Evolutionary conservation across 306 rosid genomes (phyloP).

Genomic region (Alnus rubra): DNA sequence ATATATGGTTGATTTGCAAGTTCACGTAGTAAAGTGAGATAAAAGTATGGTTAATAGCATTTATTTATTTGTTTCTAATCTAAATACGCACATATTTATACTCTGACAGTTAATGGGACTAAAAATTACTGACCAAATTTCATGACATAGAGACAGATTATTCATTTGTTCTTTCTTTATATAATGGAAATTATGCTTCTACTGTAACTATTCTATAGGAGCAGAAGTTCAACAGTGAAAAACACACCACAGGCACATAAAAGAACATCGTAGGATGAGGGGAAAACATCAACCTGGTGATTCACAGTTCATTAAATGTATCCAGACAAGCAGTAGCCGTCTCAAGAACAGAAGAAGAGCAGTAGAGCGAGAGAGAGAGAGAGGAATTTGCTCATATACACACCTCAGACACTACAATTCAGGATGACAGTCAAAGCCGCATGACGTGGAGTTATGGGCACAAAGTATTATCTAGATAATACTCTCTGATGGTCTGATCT

Average conservation of each 20-base stretch:
- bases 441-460: background rate
- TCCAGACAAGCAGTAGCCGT: background rate
- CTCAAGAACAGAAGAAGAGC: background rate
- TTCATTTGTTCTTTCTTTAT: background rate
- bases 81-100: too few relatives aligned
- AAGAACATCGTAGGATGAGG: background rate
- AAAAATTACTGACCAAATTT: background rate
- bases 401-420: background rate
- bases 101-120: background rate
- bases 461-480: background rate
- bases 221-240: slow-evolving; percentile 1
- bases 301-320: background rate
- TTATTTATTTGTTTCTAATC: too few relatives aligned
- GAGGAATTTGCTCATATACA: background rate
- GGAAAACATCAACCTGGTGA: background rate
- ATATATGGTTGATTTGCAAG: too few relatives aligned
- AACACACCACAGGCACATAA: background rate
- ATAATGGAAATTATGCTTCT: too few relatives aligned
- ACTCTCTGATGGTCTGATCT: too few relatives aligned
- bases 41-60: too few relatives aligned
- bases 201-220: background rate
- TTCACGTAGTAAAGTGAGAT: too few relatives aligned
- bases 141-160: background rate
- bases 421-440: background rate
- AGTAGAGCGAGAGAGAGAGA: background rate